phyloP scores from a whole-genome alignment of 495 filamentous ascomycete species.

The Xylaria venustula region DNA sequence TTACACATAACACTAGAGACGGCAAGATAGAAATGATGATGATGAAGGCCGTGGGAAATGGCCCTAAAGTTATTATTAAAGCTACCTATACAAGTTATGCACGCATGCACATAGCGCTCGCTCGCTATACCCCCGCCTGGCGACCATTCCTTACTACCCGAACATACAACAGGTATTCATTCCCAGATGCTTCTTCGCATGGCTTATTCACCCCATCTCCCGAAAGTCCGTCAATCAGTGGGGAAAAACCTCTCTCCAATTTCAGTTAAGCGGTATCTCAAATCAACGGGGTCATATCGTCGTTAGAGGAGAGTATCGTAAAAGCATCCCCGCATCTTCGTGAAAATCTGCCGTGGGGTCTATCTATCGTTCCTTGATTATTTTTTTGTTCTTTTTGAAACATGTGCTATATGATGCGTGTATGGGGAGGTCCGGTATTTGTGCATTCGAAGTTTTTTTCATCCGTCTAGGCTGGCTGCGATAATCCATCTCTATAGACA shows the following conservation, averaged over 20 bases:
- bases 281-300: constrained; percentile 6
- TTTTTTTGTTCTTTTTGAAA: not conserved
- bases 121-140: not conserved
- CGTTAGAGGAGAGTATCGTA: constrained; percentile 4
- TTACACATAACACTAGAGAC: too few relatives aligned
- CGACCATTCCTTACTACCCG: not conserved
- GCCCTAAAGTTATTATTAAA: constrained; percentile 8
- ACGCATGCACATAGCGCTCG: not conserved
- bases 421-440: not conserved
- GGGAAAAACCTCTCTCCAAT: not conserved
- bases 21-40: too few relatives aligned
- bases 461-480: not conserved
- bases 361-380: not conserved
- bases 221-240: too few relatives aligned
- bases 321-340: constrained; percentile 1
- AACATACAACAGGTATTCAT: constrained; percentile 5
- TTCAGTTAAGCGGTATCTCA: constrained; percentile 5
- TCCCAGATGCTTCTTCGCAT: constrained; percentile 5
- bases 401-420: not conserved
- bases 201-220: not conserved
- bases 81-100: constrained; percentile 10
- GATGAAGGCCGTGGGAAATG: not conserved
- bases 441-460: not conserved
- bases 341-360: not conserved
- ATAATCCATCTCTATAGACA: constrained; percentile 14